These are phyloP conservation scores for Aquilaria yunnanensis DNA, from an alignment of 345 rosid genomes.

Conservation along the genomic window DNA sequence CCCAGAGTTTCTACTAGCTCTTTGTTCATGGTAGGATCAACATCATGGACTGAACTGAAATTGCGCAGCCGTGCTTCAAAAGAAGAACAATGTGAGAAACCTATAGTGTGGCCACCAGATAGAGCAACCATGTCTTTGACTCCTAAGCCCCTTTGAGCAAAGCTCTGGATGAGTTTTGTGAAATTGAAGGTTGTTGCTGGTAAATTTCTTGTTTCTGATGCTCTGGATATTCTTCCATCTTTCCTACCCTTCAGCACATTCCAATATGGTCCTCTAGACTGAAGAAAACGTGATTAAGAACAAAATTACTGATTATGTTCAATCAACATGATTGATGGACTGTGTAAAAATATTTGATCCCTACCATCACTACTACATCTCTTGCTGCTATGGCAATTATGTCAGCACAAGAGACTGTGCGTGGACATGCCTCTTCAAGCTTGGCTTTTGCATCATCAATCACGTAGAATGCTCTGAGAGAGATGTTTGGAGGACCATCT, in stretches of 20 bases:
- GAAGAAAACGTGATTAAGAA: slow-evolving; percentile 6
- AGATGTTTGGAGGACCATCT: slow-evolving; percentile 75
- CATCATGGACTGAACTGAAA: slow-evolving; percentile 46
- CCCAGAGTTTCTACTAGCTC: slow-evolving; percentile 37
- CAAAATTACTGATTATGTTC: not conserved
- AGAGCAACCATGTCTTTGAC: slow-evolving; percentile 74
- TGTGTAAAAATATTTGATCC: not conserved
- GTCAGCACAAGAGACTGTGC: slow-evolving; percentile 68
- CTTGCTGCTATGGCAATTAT: slow-evolving; percentile 67
- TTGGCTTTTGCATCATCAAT: slow-evolving; percentile 64
- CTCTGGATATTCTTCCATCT: slow-evolving; percentile 68
- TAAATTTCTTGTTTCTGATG: slow-evolving; percentile 52
- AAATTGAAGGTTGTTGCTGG: slow-evolving; percentile 72
- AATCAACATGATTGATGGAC: not conserved
- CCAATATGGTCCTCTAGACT: slow-evolving; percentile 84
- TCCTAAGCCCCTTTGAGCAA: slow-evolving; percentile 54
- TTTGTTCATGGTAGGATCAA: slow-evolving; percentile 56
- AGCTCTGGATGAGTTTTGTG: slow-evolving; percentile 65
- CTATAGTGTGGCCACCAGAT: slow-evolving; percentile 76
- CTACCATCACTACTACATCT: slow-evolving; percentile 67
- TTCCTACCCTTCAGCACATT: slow-evolving; percentile 65
- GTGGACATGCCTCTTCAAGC: slow-evolving; percentile 70
- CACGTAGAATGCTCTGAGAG: slow-evolving; percentile 70
- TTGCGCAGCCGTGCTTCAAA: slow-evolving; percentile 53
- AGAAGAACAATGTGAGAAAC: slow-evolving; percentile 86